These are phyloP conservation scores for Aspergillus sojae DNA, from an alignment of 2,329 filamentous ascomycete genomes.

Conservation along the genomic window DNA sequence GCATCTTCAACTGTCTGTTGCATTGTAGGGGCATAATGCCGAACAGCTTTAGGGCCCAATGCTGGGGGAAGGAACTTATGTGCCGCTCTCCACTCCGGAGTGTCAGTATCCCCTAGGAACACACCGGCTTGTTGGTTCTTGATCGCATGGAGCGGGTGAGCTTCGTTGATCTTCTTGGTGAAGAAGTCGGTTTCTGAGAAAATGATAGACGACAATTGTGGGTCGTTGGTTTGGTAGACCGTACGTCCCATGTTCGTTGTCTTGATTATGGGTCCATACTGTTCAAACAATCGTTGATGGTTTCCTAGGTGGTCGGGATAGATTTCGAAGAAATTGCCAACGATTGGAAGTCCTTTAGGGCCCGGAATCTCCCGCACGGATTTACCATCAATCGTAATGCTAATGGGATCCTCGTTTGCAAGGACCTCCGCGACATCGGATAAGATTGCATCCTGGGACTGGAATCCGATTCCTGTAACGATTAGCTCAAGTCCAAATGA, in stretches of 20 bases:
- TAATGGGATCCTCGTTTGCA: slow-evolving; percentile 11
- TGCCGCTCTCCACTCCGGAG: slow-evolving; percentile 41
- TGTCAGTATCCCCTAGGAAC: slow-evolving; percentile 38
- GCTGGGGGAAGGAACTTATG: slow-evolving; percentile 67
- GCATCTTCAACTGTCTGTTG: slow-evolving; percentile 56
- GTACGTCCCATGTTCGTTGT: slow-evolving; percentile 56
- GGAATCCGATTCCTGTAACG: neutral
- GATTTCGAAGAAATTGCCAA: slow-evolving; percentile 59
- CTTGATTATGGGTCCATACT: slow-evolving; percentile 56
- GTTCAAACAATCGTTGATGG: slow-evolving; percentile 56
- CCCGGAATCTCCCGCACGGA: slow-evolving; percentile 27
- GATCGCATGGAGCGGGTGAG: slow-evolving; percentile 33
- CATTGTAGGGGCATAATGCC: slow-evolving; percentile 64
- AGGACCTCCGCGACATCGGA: neutral
- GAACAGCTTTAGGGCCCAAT: slow-evolving; percentile 61
- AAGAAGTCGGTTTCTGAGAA: slow-evolving; percentile 57
- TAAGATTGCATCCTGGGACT: neutral
- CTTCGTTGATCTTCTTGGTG: slow-evolving; percentile 53
- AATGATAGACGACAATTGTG: slow-evolving; percentile 49
- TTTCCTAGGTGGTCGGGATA: slow-evolving; percentile 63
- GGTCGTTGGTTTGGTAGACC: slow-evolving; percentile 56
- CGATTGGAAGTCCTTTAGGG: slow-evolving; percentile 33
- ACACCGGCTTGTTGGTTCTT: slow-evolving; percentile 32
- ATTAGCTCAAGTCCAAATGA: neutral
- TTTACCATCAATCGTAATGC: slow-evolving; percentile 32